Percentiles rank a stretch among this genome's conserved stretches.
Conservation (phyloP, 495 filamentous ascomycete genomes). For the Lasiosphaeriaceae sp. region DNA sequence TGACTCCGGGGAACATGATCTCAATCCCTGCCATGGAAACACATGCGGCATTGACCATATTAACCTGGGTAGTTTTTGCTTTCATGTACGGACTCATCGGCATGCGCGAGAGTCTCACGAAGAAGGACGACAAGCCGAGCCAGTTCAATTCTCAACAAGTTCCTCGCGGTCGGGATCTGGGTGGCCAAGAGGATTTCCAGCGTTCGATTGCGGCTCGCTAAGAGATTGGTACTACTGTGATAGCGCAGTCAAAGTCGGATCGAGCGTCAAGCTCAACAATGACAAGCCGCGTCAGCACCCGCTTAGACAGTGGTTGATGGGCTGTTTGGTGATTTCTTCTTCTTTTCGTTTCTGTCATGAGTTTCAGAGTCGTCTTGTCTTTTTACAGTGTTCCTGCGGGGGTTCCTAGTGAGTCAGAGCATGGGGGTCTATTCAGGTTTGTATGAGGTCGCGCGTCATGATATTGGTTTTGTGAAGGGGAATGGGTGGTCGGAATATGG, state of each 20-base stretch:
- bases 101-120: constrained; percentile 39
- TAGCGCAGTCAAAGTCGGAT: too few species aligned
- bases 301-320: too few species aligned
- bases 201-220: too few species aligned
- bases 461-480: not conserved
- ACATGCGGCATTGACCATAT: not conserved
- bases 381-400: too few species aligned
- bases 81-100: constrained; percentile 41
- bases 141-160: constrained; percentile 7
- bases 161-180: constrained; percentile 1
- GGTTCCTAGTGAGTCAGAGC: not conserved
- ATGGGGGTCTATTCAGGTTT: too few species aligned
- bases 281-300: too few species aligned
- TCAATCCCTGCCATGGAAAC: not conserved
- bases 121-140: constrained; percentile 10
- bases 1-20: constrained; percentile 16
- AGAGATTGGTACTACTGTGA: too few species aligned
- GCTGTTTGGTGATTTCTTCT: too few species aligned
- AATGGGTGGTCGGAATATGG: not conserved
- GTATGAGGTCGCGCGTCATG: not conserved
- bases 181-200: constrained; percentile 1
- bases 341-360: too few species aligned
- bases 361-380: too few species aligned
- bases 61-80: constrained; percentile 32
- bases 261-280: too few species aligned